These are phyloP conservation scores for Rehmannia glutinosa DNA, from an alignment of 257 asterid species.

Conservation along the genomic window DNA sequence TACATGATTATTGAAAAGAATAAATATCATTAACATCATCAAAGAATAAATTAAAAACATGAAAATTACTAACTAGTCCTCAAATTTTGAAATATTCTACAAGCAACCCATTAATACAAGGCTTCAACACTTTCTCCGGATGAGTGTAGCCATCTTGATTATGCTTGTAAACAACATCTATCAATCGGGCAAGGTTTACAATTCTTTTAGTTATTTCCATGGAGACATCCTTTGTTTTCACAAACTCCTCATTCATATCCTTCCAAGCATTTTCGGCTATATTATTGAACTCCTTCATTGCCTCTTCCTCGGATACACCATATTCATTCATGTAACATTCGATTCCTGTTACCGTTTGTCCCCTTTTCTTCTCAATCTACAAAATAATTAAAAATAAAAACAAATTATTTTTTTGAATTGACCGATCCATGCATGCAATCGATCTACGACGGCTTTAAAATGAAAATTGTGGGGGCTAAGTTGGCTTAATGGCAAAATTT, in stretches of 20 bases:
- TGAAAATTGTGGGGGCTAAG: no score
- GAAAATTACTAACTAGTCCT: no score
- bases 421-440: no score
- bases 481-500: no score
- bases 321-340: conserved; percentile 46
- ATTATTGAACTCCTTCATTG: conserved; percentile 26
- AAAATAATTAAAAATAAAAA: no score
- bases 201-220: conserved; percentile 19
- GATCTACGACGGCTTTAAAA: no score
- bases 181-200: conserved; percentile 30
- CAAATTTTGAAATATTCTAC: no score
- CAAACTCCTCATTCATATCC: conserved; percentile 40
- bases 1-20: no score
- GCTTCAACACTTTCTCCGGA: conserved; percentile 40
- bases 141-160: conserved; percentile 43
- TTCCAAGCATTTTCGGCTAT: conserved; percentile 50
- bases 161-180: conserved; percentile 33
- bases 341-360: conserved; percentile 43
- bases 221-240: conserved; percentile 11
- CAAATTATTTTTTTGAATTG: no score
- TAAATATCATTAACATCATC: no score
- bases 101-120: conserved; percentile 25
- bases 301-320: conserved; percentile 29
- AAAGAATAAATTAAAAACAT: no score
- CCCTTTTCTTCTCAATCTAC: conserved; percentile 48